These are phyloP conservation scores for Aspergillus ruber DNA, from an alignment of 2,329 filamentous ascomycete species.

Conservation along the genomic window DNA sequence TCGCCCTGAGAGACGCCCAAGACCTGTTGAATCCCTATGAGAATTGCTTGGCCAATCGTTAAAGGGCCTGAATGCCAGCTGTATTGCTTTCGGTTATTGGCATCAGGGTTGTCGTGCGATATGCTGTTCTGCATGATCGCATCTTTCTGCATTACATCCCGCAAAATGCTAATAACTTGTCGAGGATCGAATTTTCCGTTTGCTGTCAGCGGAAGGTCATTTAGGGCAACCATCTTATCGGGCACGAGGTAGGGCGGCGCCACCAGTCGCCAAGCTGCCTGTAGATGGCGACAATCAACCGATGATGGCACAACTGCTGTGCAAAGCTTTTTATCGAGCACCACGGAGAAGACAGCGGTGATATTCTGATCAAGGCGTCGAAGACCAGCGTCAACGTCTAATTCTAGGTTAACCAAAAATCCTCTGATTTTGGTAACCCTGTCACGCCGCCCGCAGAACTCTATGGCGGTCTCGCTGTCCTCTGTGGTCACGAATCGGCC, in stretches of 20 bases:
- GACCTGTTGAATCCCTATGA: not conserved
- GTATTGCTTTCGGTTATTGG: not conserved
- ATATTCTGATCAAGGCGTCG: conserved; percentile 9
- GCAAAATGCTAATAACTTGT: not conserved
- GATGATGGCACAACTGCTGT: conserved; percentile 2
- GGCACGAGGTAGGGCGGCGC: conserved; percentile 10
- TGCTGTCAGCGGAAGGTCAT: conserved; percentile 1
- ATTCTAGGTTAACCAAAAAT: conserved; percentile 31
- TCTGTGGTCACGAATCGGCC: not conserved
- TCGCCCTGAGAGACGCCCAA: not conserved
- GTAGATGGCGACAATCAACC: not conserved
- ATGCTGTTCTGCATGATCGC: not conserved
- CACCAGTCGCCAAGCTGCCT: not conserved
- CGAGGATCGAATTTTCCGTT: conserved; percentile 7
- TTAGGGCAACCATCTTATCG: conserved; percentile 1
- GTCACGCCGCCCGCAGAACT: conserved; percentile 23
- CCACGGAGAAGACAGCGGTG: conserved; percentile 7
- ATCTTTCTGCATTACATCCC: not conserved
- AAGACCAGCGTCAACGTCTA: conserved; percentile 24
- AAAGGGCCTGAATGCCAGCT: not conserved
- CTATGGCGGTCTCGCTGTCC: conserved; percentile 8
- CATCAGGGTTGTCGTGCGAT: not conserved
- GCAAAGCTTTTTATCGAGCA: conserved; percentile 1
- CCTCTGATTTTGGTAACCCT: conserved; percentile 28
- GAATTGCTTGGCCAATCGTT: not conserved